Base-by-base conservation (phyloP, 148 eudicot species). In the Silene conica region DNA sequence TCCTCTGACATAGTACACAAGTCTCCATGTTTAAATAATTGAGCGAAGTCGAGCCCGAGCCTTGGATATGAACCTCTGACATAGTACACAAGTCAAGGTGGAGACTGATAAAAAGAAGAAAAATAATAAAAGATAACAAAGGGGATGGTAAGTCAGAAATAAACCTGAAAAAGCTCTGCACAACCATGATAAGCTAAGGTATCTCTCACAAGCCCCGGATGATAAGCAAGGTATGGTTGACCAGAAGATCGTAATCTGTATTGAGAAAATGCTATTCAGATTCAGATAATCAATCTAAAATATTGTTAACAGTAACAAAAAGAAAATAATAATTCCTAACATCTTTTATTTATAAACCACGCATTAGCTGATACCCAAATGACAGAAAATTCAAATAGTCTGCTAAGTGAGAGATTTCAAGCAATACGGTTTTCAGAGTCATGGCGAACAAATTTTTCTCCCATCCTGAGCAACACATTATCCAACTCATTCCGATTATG, bases 151-250 rank as follows among this genome's bases (percentile, higher is more conserved):
- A n/a, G 21, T 59, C 46, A 10, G 54, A 65, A 19, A 31, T 38
- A 65, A 80, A 95, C 98, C 97, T 95, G 98, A 80, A 95, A 95
- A 76, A 95, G 87, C 83, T 95, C 98, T 73, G 93, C 93, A 84
- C 98, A 95, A 63, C 98, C 98, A 85, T 92, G 90, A 73, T 88
- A 92, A 58, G 98, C 98, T 76, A 95, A 79, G 67, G 92, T 69
- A 75, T 92, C 98, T 73, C 96, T 90, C 76, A 83, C 82, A 78
- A 95, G 93, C 70, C 97, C 98, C 22, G 98, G 97, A 70, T 92
- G 86, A 82, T 87, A 95, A 73, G 93, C 96, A 82, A 95, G 88
- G 75, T 95, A 95, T 52, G 96, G 94, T 76, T 88, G 93, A 62
- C 94, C 97, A 73, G 89, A 85, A 84, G 82, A 86, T 66, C 88